Evolutionary conservation across 495 filamentous ascomycete genomes (phyloP).

Genomic region (Gamarada debralockiae): DNA sequence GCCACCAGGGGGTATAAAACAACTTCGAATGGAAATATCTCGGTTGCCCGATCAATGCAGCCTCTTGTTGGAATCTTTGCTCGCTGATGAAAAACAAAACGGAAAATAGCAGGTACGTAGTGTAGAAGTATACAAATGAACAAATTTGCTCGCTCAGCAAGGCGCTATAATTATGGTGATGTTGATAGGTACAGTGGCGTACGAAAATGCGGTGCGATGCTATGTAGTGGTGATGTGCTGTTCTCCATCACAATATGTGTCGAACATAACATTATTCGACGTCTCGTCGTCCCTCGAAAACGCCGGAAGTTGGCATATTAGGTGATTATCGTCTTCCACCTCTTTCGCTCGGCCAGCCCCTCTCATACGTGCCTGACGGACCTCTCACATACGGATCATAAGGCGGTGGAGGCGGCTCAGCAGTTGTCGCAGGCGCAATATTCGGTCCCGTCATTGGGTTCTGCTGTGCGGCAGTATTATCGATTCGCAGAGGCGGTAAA

Average conservation of each 20-base stretch:
- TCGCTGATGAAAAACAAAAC: background rate
- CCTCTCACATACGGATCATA: constrained; percentile 19
- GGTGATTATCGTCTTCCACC: constrained; percentile 6
- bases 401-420: constrained; percentile 12
- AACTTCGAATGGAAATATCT: background rate
- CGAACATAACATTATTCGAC: background rate
- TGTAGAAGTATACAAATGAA: background rate
- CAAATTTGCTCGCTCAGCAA: background rate
- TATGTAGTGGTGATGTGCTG: too few species aligned
- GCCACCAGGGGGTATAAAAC: too few species aligned
- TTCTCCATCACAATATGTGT: background rate
- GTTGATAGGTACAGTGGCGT: too few species aligned
- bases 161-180: too few species aligned
- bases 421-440: constrained; percentile 8
- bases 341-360: constrained; percentile 21
- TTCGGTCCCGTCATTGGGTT: background rate
- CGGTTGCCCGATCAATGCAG: constrained; percentile 6
- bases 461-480: constrained; percentile 8
- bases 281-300: background rate
- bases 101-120: background rate
- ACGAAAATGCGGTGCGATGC: too few species aligned
- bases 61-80: background rate
- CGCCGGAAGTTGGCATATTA: background rate
- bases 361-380: constrained; percentile 9
- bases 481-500: constrained; percentile 24